Conservation (phyloP, 148 eudicot genomes). For the Chenopodium quinoa region DNA sequence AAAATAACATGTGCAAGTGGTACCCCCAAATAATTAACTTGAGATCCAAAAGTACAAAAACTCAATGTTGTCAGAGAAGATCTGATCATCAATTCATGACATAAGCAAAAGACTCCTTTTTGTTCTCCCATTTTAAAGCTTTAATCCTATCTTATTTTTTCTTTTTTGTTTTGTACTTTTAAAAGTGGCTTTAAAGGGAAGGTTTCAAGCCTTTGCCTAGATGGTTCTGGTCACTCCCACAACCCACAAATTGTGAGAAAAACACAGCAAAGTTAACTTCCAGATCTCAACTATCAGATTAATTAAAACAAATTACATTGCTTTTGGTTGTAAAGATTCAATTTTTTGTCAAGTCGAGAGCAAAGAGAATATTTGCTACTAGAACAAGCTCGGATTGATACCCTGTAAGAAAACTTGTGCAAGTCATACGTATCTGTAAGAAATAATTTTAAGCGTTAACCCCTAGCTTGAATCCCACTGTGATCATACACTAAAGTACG, state of each 20-base stretch:
- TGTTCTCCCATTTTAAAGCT: neutral
- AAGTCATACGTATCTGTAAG: no score
- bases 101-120: neutral
- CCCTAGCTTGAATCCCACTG: no score
- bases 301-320: neutral
- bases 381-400: no score
- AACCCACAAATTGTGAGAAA: neutral
- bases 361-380: neutral
- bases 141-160: neutral
- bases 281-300: neutral
- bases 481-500: no score
- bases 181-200: neutral
- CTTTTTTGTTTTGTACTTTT: neutral
- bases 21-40: neutral
- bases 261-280: neutral
- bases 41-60: neutral
- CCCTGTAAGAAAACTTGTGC: neutral
- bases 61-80: neutral
- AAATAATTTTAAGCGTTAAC: no score
- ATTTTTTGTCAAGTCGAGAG: neutral
- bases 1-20: slow-evolving; percentile 8
- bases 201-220: neutral
- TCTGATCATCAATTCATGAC: neutral
- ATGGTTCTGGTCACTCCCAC: neutral
- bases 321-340: slow-evolving; percentile 5